phyloP scores from a whole-genome alignment of 352 stramenopile genomes.

The Plasmopara viticola region DNA sequence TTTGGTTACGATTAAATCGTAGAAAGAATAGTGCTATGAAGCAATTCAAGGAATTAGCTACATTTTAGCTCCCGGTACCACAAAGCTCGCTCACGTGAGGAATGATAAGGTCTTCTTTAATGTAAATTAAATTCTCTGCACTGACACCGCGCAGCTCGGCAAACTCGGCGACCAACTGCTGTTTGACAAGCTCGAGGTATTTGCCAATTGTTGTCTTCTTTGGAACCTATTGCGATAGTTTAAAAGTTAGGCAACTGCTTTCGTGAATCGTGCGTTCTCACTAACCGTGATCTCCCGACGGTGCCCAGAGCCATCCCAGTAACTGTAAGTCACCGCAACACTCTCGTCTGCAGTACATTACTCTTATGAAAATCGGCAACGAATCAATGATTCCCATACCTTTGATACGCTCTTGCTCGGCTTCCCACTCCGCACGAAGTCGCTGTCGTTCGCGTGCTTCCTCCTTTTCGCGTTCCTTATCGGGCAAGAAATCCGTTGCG shows the following conservation, averaged over 20 bases:
- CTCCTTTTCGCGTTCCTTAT: slow-evolving; percentile 87
- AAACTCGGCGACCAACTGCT: slow-evolving; percentile 91
- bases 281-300: slow-evolving; percentile 83
- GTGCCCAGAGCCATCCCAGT: slow-evolving; percentile 97
- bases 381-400: slow-evolving; percentile 30
- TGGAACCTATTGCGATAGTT: slow-evolving; percentile 33
- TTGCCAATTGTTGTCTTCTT: slow-evolving; percentile 92
- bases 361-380: background rate
- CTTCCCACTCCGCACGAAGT: slow-evolving; percentile 90
- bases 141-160: slow-evolving; percentile 87
- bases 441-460: slow-evolving; percentile 66
- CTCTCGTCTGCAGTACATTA: slow-evolving; percentile 57
- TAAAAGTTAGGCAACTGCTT: background rate
- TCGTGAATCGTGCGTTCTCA: background rate
- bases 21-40: slow-evolving; percentile 94
- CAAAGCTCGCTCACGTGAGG: slow-evolving; percentile 59
- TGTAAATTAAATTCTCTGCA: slow-evolving; percentile 94
- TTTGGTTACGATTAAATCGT: slow-evolving; percentile 97
- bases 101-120: slow-evolving; percentile 99
- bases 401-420: slow-evolving; percentile 91
- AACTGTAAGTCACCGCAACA: slow-evolving; percentile 96
- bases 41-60: slow-evolving; percentile 12
- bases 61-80: background rate
- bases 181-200: slow-evolving; percentile 80
- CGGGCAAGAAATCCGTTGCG: slow-evolving; percentile 93